Conservation (phyloP, 129 eudicot genomes). For the Oenanthe sinensis region DNA sequence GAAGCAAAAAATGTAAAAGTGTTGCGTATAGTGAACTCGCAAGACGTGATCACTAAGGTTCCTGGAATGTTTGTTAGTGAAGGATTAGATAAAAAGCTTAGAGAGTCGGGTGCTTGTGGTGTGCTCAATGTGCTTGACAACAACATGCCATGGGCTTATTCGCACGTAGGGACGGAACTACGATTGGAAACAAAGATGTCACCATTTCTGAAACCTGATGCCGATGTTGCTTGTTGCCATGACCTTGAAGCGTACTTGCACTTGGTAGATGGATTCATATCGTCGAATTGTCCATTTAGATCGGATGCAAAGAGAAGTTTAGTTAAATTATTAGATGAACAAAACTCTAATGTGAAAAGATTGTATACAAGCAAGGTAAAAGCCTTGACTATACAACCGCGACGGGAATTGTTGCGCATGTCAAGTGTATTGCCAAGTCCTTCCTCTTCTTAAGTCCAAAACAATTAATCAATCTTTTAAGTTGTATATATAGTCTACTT, state of each 20-base stretch:
- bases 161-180: conserved; percentile 76
- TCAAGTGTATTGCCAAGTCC: conserved; percentile 68
- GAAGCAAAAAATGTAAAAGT: conserved; percentile 57
- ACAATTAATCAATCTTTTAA: neutral
- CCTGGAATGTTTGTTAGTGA: conserved; percentile 97
- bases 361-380: conserved; percentile 58
- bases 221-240: conserved; percentile 92
- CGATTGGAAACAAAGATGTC: conserved; percentile 69
- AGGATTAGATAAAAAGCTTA: conserved; percentile 49
- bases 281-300: conserved; percentile 73
- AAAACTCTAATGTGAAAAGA: conserved; percentile 67
- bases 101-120: conserved; percentile 30
- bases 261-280: conserved; percentile 80
- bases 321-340: conserved; percentile 57
- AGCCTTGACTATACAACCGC: conserved; percentile 40
- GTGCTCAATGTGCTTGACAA: conserved; percentile 52
- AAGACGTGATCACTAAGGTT: conserved; percentile 74
- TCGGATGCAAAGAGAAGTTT: conserved; percentile 84
- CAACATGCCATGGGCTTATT: conserved; percentile 87
- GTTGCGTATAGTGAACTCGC: conserved; percentile 63
- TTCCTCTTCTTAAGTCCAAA: conserved; percentile 10
- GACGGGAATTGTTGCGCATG: conserved; percentile 29
- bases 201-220: conserved; percentile 64
- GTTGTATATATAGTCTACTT: neutral
- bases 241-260: conserved; percentile 92